These are phyloP conservation scores for Rhizophora apiculata DNA, from an alignment of 345 rosid genomes.

Conservation along the genomic window DNA sequence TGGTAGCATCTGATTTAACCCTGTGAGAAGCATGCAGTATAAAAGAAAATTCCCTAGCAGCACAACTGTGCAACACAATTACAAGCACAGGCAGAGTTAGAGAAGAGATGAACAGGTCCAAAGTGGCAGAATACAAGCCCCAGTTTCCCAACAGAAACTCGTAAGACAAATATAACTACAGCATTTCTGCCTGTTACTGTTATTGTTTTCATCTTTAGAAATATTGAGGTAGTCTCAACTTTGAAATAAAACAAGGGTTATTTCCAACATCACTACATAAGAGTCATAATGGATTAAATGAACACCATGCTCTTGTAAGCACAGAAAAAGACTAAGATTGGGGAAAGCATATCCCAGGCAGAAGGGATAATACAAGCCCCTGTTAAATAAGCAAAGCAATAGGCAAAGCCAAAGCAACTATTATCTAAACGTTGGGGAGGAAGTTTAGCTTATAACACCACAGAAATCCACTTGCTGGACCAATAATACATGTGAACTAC, in stretches of 20 bases:
- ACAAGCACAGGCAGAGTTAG: not conserved
- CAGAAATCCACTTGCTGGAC: not conserved
- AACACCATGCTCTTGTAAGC: too few relatives aligned
- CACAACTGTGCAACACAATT: not conserved
- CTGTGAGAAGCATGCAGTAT: not conserved
- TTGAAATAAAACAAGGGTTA: not conserved
- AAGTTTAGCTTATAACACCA: not conserved
- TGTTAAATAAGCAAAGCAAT: not conserved
- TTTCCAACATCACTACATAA: too few relatives aligned
- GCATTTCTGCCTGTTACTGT: too few relatives aligned
- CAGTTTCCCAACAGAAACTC: not conserved
- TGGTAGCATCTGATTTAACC: not conserved
- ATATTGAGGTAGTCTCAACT: not conserved
- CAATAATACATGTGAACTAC: not conserved
- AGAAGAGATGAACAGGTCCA: not conserved
- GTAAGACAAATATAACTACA: too few relatives aligned
- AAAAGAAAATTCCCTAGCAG: not conserved
- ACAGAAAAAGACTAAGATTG: too few relatives aligned
- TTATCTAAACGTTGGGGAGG: not conserved
- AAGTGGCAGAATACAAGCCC: not conserved
- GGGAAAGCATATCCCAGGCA: too few relatives aligned
- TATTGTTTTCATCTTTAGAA: too few relatives aligned
- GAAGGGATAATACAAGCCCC: too few relatives aligned
- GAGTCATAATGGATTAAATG: too few relatives aligned
- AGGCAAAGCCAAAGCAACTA: not conserved